These are phyloP conservation scores for Botrytis deweyae DNA, from an alignment of 2,329 filamentous ascomycete species.

Conservation along the genomic window DNA sequence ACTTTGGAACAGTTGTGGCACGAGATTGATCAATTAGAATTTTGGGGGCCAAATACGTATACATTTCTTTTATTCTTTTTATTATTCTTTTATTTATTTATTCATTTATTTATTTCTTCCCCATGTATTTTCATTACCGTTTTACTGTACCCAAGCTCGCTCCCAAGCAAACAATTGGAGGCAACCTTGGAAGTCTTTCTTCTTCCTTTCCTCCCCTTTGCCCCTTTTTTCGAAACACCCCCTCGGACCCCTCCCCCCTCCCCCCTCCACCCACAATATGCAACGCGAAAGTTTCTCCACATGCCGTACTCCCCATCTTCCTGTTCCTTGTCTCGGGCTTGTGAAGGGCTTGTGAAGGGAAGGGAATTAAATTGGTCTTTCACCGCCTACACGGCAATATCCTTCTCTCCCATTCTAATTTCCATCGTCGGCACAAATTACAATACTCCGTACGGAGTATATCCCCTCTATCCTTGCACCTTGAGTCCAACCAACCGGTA, in stretches of 20 bases:
- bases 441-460: too few relatives aligned
- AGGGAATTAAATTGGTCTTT: background rate
- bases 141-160: background rate
- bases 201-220: background rate
- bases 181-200: background rate
- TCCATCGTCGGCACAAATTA: background rate
- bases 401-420: background rate
- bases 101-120: too few relatives aligned
- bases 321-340: background rate
- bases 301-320: conserved; percentile 1
- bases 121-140: background rate
- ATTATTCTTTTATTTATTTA: background rate
- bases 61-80: background rate
- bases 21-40: background rate
- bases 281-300: background rate
- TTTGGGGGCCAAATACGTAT: background rate
- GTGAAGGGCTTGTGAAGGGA: background rate
- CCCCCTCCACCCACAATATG: background rate
- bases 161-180: too few relatives aligned
- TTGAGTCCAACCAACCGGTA: background rate
- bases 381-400: background rate
- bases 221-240: background rate
- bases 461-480: background rate
- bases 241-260: background rate
- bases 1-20: background rate